A percentile compares a stretch with the other conserved stretches of the same genome.
Evolutionary conservation across 1,284 basidiomycete species (phyloP).

Genomic region (Peniophora sp.): DNA sequence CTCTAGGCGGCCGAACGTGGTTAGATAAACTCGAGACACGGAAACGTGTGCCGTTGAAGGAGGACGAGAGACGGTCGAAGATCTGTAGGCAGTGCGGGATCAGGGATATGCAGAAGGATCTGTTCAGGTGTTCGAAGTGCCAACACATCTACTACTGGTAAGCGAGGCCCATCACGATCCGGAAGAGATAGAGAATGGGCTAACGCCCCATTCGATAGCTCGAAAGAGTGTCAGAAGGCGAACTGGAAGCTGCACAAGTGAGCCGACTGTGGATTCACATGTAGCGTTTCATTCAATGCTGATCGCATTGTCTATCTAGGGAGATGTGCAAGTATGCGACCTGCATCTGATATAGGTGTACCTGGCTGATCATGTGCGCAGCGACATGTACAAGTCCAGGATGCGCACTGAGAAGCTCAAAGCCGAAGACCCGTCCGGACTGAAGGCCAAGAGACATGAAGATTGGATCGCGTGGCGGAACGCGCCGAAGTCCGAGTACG

Average conservation of each 20-base stretch:
- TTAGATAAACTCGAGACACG: conserved; percentile 7
- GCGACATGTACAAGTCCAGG: conserved; percentile 3
- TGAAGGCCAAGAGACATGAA: not conserved
- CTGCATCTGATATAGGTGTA: not conserved
- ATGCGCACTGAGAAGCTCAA: conserved; percentile 5
- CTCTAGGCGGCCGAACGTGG: conserved; percentile 13
- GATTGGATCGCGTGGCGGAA: conserved; percentile 8
- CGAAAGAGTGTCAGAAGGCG: conserved; percentile 14
- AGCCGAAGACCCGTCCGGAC: not conserved
- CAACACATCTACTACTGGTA: conserved; percentile 16
- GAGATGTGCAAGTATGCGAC: no score
- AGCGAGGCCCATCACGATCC: not conserved
- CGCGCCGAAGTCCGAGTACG: conserved; percentile 1
- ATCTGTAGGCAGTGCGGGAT: conserved; percentile 10
- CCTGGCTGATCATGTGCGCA: not conserved
- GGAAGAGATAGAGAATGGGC: no score
- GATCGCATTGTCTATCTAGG: no score
- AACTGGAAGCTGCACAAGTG: conserved; percentile 17
- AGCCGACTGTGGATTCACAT: not conserved
- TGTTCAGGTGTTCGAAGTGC: conserved; percentile 13
- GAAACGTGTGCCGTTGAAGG: not conserved
- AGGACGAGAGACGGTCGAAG: conserved; percentile 9
- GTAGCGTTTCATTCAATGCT: not conserved
- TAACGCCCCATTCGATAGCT: conserved; percentile 5
- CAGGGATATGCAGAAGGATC: conserved; percentile 11